A percentile compares a stretch with the other conserved stretches of the same genome.
Conservation (phyloP, 1,139 yeast genomes). For the Candida labiduridarum region DNA sequence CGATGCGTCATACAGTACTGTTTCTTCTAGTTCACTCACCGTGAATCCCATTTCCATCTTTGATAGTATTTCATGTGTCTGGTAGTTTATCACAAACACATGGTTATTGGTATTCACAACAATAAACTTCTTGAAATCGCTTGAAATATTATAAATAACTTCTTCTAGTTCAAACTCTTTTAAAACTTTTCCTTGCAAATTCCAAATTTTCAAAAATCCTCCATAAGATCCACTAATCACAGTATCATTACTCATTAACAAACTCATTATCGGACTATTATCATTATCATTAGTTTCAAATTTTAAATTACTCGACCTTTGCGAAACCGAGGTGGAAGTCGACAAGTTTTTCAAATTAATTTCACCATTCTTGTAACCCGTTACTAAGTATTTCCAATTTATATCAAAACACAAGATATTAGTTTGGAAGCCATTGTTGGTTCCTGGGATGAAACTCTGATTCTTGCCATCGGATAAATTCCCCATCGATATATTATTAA, state of each 20-base stretch:
- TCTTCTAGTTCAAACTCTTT: constrained; percentile 20
- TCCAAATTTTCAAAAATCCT: constrained; percentile 34
- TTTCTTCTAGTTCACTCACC: constrained; percentile 5
- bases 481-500: constrained; percentile 43
- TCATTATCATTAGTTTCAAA: constrained; percentile 16
- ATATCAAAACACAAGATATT: constrained; percentile 26
- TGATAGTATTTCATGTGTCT: constrained; percentile 16
- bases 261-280: constrained; percentile 21
- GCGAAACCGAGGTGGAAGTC: constrained; percentile 34
- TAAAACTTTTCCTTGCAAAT: constrained; percentile 25
- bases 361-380: constrained; percentile 33
- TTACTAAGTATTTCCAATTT: constrained; percentile 38
- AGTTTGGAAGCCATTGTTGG: constrained; percentile 17
- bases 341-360: constrained; percentile 35
- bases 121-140: constrained; percentile 34
- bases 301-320: constrained; percentile 25
- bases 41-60: constrained; percentile 13
- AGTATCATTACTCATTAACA: constrained; percentile 27
- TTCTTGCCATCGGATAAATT: constrained; percentile 43
- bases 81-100: constrained; percentile 26
- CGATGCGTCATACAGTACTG: constrained; percentile 9
- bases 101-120: constrained; percentile 24
- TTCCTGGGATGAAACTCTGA: constrained; percentile 44
- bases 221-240: constrained; percentile 27
- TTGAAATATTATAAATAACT: constrained; percentile 25